These are phyloP conservation scores for Fomitopsis pulvina DNA, from an alignment of 768 basidiomycete species.

Conservation along the genomic window DNA sequence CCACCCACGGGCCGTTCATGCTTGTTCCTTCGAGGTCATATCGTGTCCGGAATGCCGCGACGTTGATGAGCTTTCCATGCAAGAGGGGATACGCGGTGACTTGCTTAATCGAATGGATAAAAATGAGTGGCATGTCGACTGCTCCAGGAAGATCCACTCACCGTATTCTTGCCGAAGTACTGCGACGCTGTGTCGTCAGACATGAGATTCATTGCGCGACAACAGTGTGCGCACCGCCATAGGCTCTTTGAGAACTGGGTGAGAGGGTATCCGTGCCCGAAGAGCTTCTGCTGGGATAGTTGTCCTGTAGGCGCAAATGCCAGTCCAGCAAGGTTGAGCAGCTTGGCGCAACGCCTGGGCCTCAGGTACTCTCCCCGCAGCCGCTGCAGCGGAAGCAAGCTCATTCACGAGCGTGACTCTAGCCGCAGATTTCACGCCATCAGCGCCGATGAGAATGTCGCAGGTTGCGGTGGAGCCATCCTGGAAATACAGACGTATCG, in stretches of 20 bases:
- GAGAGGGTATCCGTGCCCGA: constrained; percentile 6
- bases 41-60: constrained; percentile 48
- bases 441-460: constrained; percentile 66
- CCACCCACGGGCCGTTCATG: constrained; percentile 47
- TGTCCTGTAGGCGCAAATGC: constrained; percentile 50
- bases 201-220: not conserved
- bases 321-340: constrained; percentile 53
- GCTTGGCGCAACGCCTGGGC: constrained; percentile 32
- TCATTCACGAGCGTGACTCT: constrained; percentile 30
- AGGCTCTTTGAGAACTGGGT: constrained; percentile 16
- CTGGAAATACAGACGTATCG: constrained; percentile 43
- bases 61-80: constrained; percentile 51
- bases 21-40: constrained; percentile 47
- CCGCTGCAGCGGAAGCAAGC: constrained; percentile 25
- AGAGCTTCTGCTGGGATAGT: constrained; percentile 40
- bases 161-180: constrained; percentile 44
- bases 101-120: constrained; percentile 31
- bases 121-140: not conserved
- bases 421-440: constrained; percentile 54
- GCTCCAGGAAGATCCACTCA: constrained; percentile 3
- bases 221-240: constrained; percentile 15
- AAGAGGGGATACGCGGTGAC: constrained; percentile 58
- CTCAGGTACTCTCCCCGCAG: constrained; percentile 30
- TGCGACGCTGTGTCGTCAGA: constrained; percentile 17
- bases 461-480: constrained; percentile 56